Base-by-base conservation (phyloP, 352 stramenopile species). In the Phytopythium helicoides region DNA sequence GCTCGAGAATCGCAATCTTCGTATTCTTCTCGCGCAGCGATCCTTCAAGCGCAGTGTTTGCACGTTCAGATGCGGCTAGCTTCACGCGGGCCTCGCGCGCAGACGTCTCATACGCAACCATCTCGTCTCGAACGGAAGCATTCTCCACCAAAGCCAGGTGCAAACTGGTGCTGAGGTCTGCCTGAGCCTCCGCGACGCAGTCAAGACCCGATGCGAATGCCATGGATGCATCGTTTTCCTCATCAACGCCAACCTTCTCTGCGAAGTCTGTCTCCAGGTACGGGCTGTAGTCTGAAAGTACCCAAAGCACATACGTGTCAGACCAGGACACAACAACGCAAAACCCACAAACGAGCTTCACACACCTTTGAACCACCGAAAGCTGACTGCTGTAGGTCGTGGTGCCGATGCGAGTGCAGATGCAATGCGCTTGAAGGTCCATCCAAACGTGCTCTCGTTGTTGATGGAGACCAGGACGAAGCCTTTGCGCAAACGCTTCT, bases 401-500 rank as follows among this genome's bases (percentile, higher is more conserved):
- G 79, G 84, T 10, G 81, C 83, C 16, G 70, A 73, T 14, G 71
- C 62, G 26, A 92, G 42, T 34, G 74, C 61, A 44, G 73, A 71
- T 47, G 87, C 80, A 10, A 87, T 68, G 11, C 64, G 58, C 1
- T 56, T 41, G 55, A 91, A 92, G 18, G 54, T 60, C 54, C 58
- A 51, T 6, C 81, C 79, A 49, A 89, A 89, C 3, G 81, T 94
- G 53, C 78, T 89, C 51, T 91, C 73, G 31, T 84, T 81, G 64
- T 92, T 94, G 51, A 94, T 72, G 7, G 81, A 80, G 3, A 86
- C 68, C 21, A 94, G 56, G 19, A 93, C 71, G 26, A 88, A 90
- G 6, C 83, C 83, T 52, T 86, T 89, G n/a, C 63, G 62, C 35
- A 92, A 45, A 18, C 70, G 64, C 41, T 81, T 86, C 47, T 86